Conservation (phyloP, 2,329 filamentous ascomycete species). For the Rhexocercosporidium sp. region DNA sequence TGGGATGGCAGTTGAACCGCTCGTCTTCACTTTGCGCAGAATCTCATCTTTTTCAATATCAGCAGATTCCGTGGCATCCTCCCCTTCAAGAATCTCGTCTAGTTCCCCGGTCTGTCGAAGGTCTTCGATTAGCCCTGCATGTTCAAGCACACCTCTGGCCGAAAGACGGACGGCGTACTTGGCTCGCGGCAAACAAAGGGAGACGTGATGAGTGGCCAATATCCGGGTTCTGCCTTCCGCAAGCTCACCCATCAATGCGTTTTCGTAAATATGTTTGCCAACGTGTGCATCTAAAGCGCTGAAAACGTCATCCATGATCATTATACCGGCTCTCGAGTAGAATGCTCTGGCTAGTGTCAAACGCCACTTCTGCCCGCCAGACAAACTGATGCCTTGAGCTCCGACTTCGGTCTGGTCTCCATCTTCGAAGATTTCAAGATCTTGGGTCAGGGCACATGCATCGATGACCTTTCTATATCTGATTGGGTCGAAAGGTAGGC, state of each 20-base stretch:
- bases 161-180: conserved; percentile 71
- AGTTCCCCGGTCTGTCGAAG: conserved; percentile 19
- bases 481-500: conserved; percentile 67
- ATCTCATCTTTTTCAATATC: conserved; percentile 51
- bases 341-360: conserved; percentile 78
- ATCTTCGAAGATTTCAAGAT: conserved; percentile 74
- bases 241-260: conserved; percentile 73
- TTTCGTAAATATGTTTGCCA: conserved; percentile 76
- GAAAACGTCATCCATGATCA: conserved; percentile 85
- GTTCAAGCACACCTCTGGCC: conserved; percentile 20
- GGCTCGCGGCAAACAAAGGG: conserved; percentile 69
- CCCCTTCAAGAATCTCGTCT: conserved; percentile 34
- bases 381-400: conserved; percentile 81
- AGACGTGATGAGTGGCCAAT: conserved; percentile 79
- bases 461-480: conserved; percentile 72
- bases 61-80: conserved; percentile 48
- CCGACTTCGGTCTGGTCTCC: conserved; percentile 81
- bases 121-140: conserved; percentile 19
- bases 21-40: conserved; percentile 50
- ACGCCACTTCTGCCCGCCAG: conserved; percentile 69
- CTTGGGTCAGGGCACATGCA: conserved; percentile 74
- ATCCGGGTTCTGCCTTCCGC: conserved; percentile 74
- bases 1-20: neutral
- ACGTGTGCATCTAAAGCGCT: conserved; percentile 80
- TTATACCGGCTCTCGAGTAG: conserved; percentile 75